Evolutionary conservation across 2,329 filamentous ascomycete genomes (phyloP).

Genomic region (Lojkania enalia): DNA sequence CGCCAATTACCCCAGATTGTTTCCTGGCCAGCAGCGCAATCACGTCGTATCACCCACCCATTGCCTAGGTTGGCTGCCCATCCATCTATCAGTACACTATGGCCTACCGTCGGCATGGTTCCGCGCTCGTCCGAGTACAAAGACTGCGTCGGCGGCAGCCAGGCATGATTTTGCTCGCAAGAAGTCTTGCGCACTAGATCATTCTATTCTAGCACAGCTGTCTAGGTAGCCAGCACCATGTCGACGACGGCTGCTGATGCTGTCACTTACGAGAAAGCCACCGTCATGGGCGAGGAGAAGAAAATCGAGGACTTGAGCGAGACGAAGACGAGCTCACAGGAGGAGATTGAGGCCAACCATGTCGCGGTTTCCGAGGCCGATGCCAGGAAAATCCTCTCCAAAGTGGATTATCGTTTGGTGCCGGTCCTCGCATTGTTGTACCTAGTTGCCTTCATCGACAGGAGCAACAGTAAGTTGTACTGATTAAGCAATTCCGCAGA

Average conservation of each 20-base stretch:
- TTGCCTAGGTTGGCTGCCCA: background rate
- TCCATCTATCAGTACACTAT: background rate
- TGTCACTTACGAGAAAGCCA: background rate
- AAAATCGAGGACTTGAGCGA: conserved; percentile 30
- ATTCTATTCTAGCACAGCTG: background rate
- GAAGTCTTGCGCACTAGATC: background rate
- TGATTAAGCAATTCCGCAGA: background rate
- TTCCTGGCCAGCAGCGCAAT: background rate
- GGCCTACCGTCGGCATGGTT: conserved; percentile 1
- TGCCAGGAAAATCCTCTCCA: conserved; percentile 35
- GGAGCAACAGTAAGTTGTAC: conserved; percentile 28
- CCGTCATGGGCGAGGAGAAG: conserved; percentile 22
- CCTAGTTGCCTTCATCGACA: conserved; percentile 40
- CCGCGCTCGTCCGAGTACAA: conserved; percentile 2
- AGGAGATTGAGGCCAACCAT: conserved; percentile 29
- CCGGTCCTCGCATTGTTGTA: conserved; percentile 39
- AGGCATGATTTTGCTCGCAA: background rate
- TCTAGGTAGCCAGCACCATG: conserved; percentile 12
- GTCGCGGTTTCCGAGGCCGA: conserved; percentile 32
- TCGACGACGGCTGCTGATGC: conserved; percentile 7
- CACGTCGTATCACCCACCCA: conserved; percentile 2
- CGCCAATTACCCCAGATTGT: conserved; percentile 13
- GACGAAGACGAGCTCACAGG: conserved; percentile 28
- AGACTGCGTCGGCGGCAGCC: background rate
- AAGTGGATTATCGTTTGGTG: conserved; percentile 39